phyloP scores from a whole-genome alignment of 257 asterid genomes.

The Solanum chmielewskii region DNA sequence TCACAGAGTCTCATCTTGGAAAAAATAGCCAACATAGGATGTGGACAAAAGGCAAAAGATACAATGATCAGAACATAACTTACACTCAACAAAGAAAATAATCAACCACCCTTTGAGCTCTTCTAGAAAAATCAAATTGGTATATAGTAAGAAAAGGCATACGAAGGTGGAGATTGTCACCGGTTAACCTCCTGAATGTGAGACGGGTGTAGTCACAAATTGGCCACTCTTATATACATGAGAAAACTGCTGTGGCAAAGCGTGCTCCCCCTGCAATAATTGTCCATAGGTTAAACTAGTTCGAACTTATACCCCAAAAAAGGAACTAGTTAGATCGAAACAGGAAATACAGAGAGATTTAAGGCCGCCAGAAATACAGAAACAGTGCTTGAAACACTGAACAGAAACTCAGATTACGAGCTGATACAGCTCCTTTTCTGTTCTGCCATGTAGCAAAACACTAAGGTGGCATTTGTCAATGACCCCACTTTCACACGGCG shows the following conservation, averaged over 20 bases:
- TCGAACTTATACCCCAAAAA: not conserved
- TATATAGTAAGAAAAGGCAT: not conserved
- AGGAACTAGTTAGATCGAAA: not conserved
- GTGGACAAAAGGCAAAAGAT: not conserved
- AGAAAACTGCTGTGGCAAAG: conserved; percentile 82
- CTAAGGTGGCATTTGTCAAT: not conserved
- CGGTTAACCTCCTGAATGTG: conserved; percentile 67
- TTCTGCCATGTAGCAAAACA: not conserved
- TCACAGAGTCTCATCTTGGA: not conserved
- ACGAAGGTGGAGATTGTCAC: not conserved
- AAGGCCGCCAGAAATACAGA: not conserved
- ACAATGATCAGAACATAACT: not conserved
- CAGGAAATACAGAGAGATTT: not conserved
- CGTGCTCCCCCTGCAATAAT: conserved; percentile 62
- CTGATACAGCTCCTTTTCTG: not conserved
- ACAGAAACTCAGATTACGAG: not conserved
- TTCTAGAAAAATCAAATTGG: not conserved
- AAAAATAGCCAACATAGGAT: not conserved
- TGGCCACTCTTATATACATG: conserved; percentile 72
- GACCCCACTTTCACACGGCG: not conserved
- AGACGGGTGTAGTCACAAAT: conserved; percentile 71
- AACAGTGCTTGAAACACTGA: not conserved
- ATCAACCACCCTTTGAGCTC: not conserved
- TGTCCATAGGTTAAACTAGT: not conserved
- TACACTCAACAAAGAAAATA: not conserved